Evolutionary conservation across 2,329 filamentous ascomycete genomes (phyloP), one percentile per base, ranked within the genome.

Genomic region (Hymenoscyphus occultus): DNA sequence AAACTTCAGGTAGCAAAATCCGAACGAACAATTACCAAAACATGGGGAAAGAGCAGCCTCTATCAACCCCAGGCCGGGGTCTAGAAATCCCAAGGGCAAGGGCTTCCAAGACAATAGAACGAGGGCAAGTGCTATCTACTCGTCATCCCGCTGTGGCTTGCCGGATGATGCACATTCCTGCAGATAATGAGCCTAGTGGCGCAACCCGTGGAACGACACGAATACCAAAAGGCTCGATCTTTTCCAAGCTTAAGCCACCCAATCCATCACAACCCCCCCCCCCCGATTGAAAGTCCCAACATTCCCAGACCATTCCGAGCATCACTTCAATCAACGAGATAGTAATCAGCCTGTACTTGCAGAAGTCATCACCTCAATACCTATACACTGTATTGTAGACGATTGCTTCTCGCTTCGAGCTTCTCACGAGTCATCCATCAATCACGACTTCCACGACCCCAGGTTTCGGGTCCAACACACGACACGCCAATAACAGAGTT

Each of bases 131-230:
- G 22, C 48, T 51, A 22, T 62, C 19, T 45, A 62, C 39, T 62
- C 60, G 60, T 62, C 60, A 62, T 62, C 48, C 48, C 60, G 60
- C 48, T 42, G 42, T 56, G 60, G 60, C 45, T 56, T 63, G 61
- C 60, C 40, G 72, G 69, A 16, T 51, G 48, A 51, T 51, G 48
- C 19, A 51, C 19, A 51, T 51, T 51, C 5, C 48, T 35, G 32
- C 32, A 35, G 32, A 35, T 9, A 35, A 35, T 9, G 7, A 22
- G 5, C 19, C 9, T 19, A 48, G 16, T 48, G 48, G 48, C 48
- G 48, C 7, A 22, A 51, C 10, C 48, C 22, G 19, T 14, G n/a
- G 45, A 48, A 48, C 16, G 10, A 7, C 45, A 10, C 19, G 10
- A 22, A 48, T 22, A 19, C n/a, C n/a, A 10, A 19, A 48, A 48